Conservation (phyloP, 495 filamentous ascomycete genomes). For the Penicillium egyptiacum region DNA sequence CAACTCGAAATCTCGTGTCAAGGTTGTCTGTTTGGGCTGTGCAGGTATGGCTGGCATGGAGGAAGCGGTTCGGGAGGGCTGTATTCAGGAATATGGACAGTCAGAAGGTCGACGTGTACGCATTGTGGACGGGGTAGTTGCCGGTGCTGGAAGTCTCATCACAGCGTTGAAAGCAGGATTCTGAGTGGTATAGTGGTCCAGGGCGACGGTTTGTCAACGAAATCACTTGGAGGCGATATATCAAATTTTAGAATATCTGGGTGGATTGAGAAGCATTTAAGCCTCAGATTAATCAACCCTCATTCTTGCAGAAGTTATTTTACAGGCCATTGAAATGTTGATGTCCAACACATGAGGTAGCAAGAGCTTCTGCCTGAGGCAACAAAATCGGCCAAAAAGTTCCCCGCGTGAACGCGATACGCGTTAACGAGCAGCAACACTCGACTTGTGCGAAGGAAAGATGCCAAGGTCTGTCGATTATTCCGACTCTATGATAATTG, state of each 20-base stretch:
- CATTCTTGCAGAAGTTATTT: not conserved
- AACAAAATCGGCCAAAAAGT: constrained; percentile 25
- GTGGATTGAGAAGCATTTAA: not conserved
- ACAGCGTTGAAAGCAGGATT: constrained; percentile 44
- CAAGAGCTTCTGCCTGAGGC: constrained; percentile 34
- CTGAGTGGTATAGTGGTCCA: constrained; percentile 18
- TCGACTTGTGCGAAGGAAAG: constrained; percentile 28
- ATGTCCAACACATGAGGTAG: constrained; percentile 12
- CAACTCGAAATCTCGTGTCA: constrained; percentile 40
- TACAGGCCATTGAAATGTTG: not conserved
- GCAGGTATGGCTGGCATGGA: constrained; percentile 93
- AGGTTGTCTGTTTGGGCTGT: constrained; percentile 68
- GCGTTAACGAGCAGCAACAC: constrained; percentile 36
- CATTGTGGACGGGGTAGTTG: constrained; percentile 83
- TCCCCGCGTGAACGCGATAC: constrained; percentile 44
- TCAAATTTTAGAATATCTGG: not conserved
- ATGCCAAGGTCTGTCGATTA: constrained; percentile 46
- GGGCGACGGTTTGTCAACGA: not conserved
- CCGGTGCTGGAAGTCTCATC: constrained; percentile 68
- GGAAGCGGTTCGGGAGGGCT: constrained; percentile 69
- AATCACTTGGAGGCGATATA: not conserved
- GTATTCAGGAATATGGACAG: constrained; percentile 61
- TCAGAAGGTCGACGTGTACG: constrained; percentile 58
- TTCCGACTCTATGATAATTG: not conserved
- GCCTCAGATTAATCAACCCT: no score